phyloP scores from a whole-genome alignment of 352 stramenopile species.

The Phytopythium oedochilum region DNA sequence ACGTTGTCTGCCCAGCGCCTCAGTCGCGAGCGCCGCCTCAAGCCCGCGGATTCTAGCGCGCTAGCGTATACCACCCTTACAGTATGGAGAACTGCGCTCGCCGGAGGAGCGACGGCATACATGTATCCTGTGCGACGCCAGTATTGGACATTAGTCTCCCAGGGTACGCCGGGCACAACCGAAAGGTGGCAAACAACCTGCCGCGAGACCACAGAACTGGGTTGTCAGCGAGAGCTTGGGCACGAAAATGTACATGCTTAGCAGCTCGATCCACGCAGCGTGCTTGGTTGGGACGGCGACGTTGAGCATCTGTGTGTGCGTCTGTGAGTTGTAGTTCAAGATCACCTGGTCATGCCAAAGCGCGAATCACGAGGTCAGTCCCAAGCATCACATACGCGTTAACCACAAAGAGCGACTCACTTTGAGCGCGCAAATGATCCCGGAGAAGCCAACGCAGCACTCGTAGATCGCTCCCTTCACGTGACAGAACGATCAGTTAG shows the following conservation, averaged over 20 bases:
- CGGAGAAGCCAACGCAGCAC: slow-evolving; percentile 76
- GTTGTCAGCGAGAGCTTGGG: slow-evolving; percentile 77
- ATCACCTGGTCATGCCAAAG: slow-evolving; percentile 47
- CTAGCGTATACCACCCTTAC: not conserved
- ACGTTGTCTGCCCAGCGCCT: not conserved
- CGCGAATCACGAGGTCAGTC: no score
- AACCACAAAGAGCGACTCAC: no score
- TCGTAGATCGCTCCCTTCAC: slow-evolving; percentile 37
- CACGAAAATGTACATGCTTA: slow-evolving; percentile 78
- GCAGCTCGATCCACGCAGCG: slow-evolving; percentile 85
- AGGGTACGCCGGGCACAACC: not conserved
- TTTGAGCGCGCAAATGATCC: slow-evolving; percentile 78
- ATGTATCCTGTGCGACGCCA: not conserved
- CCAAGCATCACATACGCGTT: not conserved
- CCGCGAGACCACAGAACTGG: slow-evolving; percentile 81
- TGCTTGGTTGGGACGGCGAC: slow-evolving; percentile 84
- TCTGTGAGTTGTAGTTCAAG: slow-evolving; percentile 68
- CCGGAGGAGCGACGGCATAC: not conserved
- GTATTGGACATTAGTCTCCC: not conserved
- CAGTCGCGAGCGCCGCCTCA: not conserved
- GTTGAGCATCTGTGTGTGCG: slow-evolving; percentile 52
- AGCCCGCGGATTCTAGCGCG: not conserved
- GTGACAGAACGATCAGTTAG: not conserved
- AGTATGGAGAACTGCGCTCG: not conserved
- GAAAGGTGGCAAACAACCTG: slow-evolving; percentile 33